Conservation (phyloP, 1,139 yeast species). For the Suhomyces guaymorum region DNA sequence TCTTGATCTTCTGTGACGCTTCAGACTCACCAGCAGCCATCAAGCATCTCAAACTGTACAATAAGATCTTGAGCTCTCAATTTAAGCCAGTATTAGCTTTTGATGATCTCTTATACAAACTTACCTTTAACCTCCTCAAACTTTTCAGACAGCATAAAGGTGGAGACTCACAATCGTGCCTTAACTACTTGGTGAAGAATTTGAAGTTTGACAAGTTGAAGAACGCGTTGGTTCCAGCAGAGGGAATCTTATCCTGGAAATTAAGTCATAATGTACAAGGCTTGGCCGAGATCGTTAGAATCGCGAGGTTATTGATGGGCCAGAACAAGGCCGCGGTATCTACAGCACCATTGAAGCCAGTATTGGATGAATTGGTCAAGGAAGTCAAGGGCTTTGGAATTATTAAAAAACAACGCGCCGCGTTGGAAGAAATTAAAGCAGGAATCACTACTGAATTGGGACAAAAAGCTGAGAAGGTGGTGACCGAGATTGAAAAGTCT, state of each 20-base stretch:
- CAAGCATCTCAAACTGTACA: constrained; percentile 11
- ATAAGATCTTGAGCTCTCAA: constrained; percentile 10
- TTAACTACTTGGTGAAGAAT: constrained; percentile 34
- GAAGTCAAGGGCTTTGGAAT: constrained; percentile 12
- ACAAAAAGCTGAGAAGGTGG: constrained; percentile 4
- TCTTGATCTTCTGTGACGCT: constrained; percentile 14
- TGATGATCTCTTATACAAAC: constrained; percentile 10
- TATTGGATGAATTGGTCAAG: constrained; percentile 11
- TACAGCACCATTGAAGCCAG: constrained; percentile 4
- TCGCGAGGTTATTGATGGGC: constrained; percentile 12
- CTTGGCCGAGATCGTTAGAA: constrained; percentile 30
- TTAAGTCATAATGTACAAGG: constrained; percentile 25
- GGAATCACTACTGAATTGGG: not conserved
- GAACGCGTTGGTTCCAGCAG: constrained; percentile 15
- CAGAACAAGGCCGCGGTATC: constrained; percentile 7
- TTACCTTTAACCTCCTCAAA: constrained; percentile 26
- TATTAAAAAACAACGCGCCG: constrained; percentile 5
- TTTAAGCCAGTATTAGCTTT: constrained; percentile 7
- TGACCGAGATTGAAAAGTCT: constrained; percentile 8
- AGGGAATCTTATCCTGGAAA: constrained; percentile 21
- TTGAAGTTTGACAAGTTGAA: constrained; percentile 30
- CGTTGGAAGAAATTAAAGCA: constrained; percentile 2
- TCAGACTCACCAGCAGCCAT: constrained; percentile 6
- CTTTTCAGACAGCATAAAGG: constrained; percentile 22
- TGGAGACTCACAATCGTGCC: constrained; percentile 29